phyloP scores from a whole-genome alignment of 2,329 filamentous ascomycete genomes.

The Leptoxyphium fumago region DNA sequence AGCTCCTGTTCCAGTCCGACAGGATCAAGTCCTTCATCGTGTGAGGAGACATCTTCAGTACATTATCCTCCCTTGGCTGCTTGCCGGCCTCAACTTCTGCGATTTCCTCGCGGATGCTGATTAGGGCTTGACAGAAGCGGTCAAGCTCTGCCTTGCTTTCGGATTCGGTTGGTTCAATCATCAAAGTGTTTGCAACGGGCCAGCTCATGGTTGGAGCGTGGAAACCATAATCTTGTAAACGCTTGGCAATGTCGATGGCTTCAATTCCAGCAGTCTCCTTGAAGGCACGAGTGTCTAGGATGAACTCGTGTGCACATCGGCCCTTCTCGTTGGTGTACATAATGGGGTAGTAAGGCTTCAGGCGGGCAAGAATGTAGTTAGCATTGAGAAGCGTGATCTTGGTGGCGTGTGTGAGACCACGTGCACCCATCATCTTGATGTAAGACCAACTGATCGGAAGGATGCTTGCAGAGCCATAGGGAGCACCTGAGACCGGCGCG shows the following conservation, averaged over 20 bases:
- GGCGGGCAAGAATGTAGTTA: slow-evolving; percentile 85
- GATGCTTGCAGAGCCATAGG: slow-evolving; percentile 80
- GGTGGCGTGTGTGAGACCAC: slow-evolving; percentile 75
- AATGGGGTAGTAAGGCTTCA: slow-evolving; percentile 75
- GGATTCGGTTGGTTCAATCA: slow-evolving; percentile 95
- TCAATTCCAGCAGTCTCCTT: slow-evolving; percentile 71
- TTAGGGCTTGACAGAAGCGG: slow-evolving; percentile 79
- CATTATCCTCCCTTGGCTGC: slow-evolving; percentile 60
- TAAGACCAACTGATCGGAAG: slow-evolving; percentile 91
- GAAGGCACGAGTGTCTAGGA: slow-evolving; percentile 76
- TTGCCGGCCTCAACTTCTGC: slow-evolving; percentile 66
- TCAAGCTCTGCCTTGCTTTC: slow-evolving; percentile 88
- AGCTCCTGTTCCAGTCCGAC: slow-evolving; percentile 68
- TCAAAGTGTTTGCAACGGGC: slow-evolving; percentile 87
- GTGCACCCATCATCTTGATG: slow-evolving; percentile 79
- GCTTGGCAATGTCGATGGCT: slow-evolving; percentile 90
- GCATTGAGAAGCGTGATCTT: slow-evolving; percentile 89
- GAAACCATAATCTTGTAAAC: slow-evolving; percentile 93
- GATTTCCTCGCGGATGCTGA: slow-evolving; percentile 77
- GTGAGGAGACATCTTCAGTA: slow-evolving; percentile 82
- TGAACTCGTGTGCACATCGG: slow-evolving; percentile 94
- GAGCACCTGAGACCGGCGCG: slow-evolving; percentile 64
- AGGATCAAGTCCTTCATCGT: slow-evolving; percentile 64
- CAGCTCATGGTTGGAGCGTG: slow-evolving; percentile 95
- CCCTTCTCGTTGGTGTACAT: slow-evolving; percentile 84